Percentiles rank a stretch among this genome's conserved stretches.
These are phyloP conservation scores for Solanum tacnaense DNA, from an alignment of 257 asterid species.

Conservation along the genomic window DNA sequence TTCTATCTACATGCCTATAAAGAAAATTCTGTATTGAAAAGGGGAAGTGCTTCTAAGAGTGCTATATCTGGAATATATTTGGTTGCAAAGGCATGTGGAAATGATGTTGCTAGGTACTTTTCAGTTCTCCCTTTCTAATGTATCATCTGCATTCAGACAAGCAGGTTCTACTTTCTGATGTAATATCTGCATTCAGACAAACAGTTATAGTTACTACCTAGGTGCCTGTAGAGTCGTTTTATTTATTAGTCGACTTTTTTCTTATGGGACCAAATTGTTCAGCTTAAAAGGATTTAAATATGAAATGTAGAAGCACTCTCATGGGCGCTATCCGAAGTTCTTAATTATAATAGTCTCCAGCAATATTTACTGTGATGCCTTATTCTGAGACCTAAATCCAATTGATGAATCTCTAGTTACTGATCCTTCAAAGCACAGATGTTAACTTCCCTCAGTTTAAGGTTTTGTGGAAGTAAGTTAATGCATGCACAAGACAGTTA, in stretches of 20 bases:
- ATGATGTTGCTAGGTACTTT: conserved; percentile 78
- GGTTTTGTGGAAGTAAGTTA: not conserved
- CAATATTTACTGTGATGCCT: not conserved
- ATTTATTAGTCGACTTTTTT: not conserved
- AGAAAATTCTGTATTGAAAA: conserved; percentile 40
- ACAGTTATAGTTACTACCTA: not conserved
- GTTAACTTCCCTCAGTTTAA: not conserved
- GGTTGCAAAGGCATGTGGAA: conserved; percentile 89
- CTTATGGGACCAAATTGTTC: not conserved
- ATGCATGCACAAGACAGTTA: not conserved
- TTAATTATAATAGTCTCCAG: not conserved
- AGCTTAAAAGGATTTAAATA: not conserved
- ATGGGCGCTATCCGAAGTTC: not conserved
- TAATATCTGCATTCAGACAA: not conserved
- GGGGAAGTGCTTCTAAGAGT: conserved; percentile 72
- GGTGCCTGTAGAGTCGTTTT: not conserved
- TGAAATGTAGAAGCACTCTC: not conserved
- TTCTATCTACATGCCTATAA: conserved; percentile 63
- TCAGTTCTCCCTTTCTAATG: not conserved
- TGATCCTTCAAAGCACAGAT: not conserved
- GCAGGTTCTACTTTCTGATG: not conserved
- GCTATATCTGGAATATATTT: conserved; percentile 71
- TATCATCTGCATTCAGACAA: not conserved
- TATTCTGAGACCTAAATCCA: not conserved
- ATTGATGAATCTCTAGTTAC: not conserved